A percentile compares a stretch with the other conserved stretches of the same genome.
Evolutionary conservation across 202 grass and related monocot genomes (phyloP).

Genomic region (Hordeum pubiflorum): DNA sequence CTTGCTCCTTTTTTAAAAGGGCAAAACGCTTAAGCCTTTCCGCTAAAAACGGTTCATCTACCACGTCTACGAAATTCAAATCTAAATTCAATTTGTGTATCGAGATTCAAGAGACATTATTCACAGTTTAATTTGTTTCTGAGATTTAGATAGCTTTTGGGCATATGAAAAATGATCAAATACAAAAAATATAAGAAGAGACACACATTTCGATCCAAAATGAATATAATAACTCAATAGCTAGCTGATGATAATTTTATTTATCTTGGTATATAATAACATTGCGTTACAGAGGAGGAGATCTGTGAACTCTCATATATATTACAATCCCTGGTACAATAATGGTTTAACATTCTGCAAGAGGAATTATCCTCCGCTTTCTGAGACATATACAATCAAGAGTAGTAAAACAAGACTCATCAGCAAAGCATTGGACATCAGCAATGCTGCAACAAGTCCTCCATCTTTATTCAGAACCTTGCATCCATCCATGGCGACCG

Average conservation of each 20-base stretch:
- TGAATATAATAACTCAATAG: too few species aligned
- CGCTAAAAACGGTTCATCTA: too few species aligned
- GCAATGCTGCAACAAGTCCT: neutral
- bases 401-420: neutral
- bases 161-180: too few species aligned
- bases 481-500: neutral
- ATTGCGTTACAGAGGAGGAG: neutral
- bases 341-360: neutral
- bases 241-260: neutral
- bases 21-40: too few species aligned
- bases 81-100: too few species aligned
- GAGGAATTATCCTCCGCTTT: neutral
- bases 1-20: too few species aligned
- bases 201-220: too few species aligned
- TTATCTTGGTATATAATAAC: neutral
- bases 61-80: too few species aligned
- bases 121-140: too few species aligned
- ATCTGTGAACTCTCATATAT: neutral
- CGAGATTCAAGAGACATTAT: too few species aligned
- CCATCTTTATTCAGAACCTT: conserved; percentile 13
- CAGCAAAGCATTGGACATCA: neutral
- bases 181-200: too few species aligned
- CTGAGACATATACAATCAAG: conserved; percentile 5
- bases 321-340: neutral
- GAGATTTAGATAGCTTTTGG: too few species aligned